Conservation (phyloP, 2,329 filamentous ascomycete genomes). For the Penicillium sclerotiorum region DNA sequence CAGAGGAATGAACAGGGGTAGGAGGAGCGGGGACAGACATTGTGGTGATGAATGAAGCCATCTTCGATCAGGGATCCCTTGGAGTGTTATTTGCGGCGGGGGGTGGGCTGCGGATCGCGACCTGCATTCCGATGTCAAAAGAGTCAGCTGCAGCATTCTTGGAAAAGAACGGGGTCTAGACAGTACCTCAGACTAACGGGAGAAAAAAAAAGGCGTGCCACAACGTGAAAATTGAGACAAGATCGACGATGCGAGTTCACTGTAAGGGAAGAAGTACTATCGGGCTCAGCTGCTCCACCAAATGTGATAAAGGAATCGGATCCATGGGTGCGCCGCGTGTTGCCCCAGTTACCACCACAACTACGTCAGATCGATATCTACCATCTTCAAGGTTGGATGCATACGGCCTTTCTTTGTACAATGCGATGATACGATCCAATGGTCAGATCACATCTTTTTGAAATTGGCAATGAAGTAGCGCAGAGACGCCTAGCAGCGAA, state of each 20-base stretch:
- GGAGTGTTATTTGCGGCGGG: slow-evolving; percentile 19
- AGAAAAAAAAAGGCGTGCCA: neutral
- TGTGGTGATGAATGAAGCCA: slow-evolving; percentile 80
- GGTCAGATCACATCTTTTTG: too few relatives aligned
- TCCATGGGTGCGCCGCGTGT: slow-evolving; percentile 8
- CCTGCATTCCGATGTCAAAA: slow-evolving; percentile 28
- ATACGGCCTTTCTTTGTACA: too few relatives aligned
- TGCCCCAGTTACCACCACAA: slow-evolving; percentile 18
- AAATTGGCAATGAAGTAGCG: too few relatives aligned
- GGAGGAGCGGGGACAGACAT: slow-evolving; percentile 64
- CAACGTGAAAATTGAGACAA: neutral
- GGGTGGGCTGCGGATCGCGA: slow-evolving; percentile 24
- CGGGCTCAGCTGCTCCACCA: slow-evolving; percentile 12
- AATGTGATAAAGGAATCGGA: slow-evolving; percentile 4
- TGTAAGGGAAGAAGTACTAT: slow-evolving; percentile 9
- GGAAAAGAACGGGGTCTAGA: too few relatives aligned
- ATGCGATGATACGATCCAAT: too few relatives aligned
- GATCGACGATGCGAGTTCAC: slow-evolving; percentile 11
- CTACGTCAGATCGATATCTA: slow-evolving; percentile 2
- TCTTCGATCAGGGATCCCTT: slow-evolving; percentile 36
- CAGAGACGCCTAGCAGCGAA: too few relatives aligned
- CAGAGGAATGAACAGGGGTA: slow-evolving; percentile 26
- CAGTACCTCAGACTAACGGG: neutral
- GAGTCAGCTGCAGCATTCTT: neutral
- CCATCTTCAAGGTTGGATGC: too few relatives aligned